Evolutionary conservation across 1,284 basidiomycete species (phyloP).

Genomic region (Ustilago esculenta): DNA sequence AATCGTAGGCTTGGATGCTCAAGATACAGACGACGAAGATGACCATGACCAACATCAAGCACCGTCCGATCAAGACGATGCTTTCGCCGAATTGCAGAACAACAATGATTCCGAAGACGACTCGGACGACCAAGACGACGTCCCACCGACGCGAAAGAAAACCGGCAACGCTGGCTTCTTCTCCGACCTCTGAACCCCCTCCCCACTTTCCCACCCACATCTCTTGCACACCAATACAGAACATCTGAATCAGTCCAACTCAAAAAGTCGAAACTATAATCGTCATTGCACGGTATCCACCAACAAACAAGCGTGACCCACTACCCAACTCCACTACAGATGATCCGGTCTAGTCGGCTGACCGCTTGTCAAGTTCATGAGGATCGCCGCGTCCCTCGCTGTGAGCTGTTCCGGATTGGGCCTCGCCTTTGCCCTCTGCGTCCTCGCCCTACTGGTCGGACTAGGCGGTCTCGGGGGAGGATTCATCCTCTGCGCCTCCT

Average conservation of each 20-base stretch:
- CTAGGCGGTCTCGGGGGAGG: constrained; percentile 93
- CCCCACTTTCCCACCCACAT: background rate
- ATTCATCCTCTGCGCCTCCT: constrained; percentile 94
- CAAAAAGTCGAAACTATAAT: too few species aligned
- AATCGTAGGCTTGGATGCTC: constrained; percentile 8
- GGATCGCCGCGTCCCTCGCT: constrained; percentile 69
- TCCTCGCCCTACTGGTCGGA: constrained; percentile 84
- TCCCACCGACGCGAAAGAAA: background rate
- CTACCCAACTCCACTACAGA: background rate
- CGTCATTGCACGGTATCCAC: too few species aligned
- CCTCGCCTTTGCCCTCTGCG: constrained; percentile 84
- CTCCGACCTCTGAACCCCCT: constrained; percentile 23
- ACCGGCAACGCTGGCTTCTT: constrained; percentile 22
- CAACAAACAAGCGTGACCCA: too few species aligned
- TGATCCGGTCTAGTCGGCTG: constrained; percentile 27
- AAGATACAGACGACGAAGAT: constrained; percentile 25
- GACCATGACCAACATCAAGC: constrained; percentile 18
- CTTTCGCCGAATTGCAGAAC: constrained; percentile 6
- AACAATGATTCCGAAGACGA: background rate
- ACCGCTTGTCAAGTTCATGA: constrained; percentile 58
- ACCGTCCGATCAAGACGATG: constrained; percentile 16
- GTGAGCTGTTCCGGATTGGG: constrained; percentile 91
- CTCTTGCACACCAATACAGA: too few species aligned
- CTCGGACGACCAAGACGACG: constrained; percentile 9
- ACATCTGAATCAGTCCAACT: too few species aligned